Conservation (phyloP, 176 grass and related monocot species). For the Musa itinerans region DNA sequence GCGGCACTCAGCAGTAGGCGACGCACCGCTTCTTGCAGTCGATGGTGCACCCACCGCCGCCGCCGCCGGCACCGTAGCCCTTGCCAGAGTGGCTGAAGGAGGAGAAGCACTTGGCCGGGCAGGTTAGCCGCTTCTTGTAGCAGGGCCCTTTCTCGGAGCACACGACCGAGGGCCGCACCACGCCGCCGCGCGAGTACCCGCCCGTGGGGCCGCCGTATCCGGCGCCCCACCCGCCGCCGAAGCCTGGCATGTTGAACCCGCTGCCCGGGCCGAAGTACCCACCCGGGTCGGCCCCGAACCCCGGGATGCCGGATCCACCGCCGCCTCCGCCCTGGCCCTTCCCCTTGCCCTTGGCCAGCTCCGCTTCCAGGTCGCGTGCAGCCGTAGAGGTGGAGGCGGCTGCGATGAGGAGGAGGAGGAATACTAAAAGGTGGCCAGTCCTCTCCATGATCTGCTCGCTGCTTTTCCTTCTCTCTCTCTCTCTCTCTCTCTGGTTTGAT, state of each 20-base stretch:
- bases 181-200: conserved; percentile 27
- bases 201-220: conserved; percentile 34
- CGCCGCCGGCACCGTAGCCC: conserved; percentile 60
- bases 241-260: conserved; percentile 30
- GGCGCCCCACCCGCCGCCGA: conserved; percentile 77
- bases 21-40: conserved; percentile 92
- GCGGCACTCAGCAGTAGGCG: conserved; percentile 45
- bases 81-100: conserved; percentile 72
- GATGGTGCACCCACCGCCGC: conserved; percentile 79
- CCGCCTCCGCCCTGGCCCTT: conserved; percentile 1
- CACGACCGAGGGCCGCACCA: conserved; percentile 43
- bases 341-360: not conserved
- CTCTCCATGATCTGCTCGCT: not conserved
- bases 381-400: not conserved
- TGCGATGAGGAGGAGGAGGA: not conserved
- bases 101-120: conserved; percentile 70
- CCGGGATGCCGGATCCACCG: conserved; percentile 20
- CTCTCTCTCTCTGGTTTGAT: not conserved
- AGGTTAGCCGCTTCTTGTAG: conserved; percentile 58
- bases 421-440: not conserved
- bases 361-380: not conserved
- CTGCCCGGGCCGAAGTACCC: conserved; percentile 30
- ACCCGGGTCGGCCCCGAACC: conserved; percentile 26
- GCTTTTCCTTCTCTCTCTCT: not conserved
- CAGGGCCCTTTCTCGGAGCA: conserved; percentile 78